These are phyloP conservation scores for Bidens hawaiensis DNA, from an alignment of 140 eudicot genomes.

Conservation along the genomic window DNA sequence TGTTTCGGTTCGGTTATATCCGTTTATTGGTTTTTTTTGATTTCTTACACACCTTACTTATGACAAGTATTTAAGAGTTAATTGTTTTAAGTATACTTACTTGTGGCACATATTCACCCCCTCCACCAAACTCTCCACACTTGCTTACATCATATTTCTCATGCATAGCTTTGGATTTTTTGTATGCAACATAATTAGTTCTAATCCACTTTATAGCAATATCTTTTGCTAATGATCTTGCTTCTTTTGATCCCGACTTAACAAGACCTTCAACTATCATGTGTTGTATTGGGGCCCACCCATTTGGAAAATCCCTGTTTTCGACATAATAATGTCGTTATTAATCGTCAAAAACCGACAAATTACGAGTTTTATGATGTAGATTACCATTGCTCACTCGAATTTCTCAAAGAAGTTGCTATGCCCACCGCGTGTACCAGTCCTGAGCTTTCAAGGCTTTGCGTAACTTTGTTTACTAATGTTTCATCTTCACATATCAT, in stretches of 20 bases:
- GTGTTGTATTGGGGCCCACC: slow-evolving; percentile 96
- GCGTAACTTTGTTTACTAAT: slow-evolving; percentile 50
- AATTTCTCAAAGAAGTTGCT: slow-evolving; percentile 76
- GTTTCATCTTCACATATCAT: slow-evolving; percentile 31
- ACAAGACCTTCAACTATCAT: slow-evolving; percentile 82
- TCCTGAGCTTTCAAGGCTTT: slow-evolving; percentile 68
- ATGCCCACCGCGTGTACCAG: slow-evolving; percentile 65
- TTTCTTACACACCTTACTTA: background rate
- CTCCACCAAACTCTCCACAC: slow-evolving; percentile 84
- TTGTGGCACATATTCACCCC: slow-evolving; percentile 93
- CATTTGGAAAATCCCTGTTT: slow-evolving; percentile 95
- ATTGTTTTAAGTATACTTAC: slow-evolving; percentile 41
- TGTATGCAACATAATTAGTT: slow-evolving; percentile 67
- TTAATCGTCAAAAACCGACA: background rate
- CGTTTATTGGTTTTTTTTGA: no score
- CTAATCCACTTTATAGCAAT: slow-evolving; percentile 77
- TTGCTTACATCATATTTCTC: slow-evolving; percentile 82
- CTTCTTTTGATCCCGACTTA: slow-evolving; percentile 56
- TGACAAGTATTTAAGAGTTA: background rate
- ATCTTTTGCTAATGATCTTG: slow-evolving; percentile 58
- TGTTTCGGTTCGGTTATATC: no score
- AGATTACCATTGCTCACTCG: slow-evolving; percentile 83
- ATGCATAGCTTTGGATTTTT: slow-evolving; percentile 59
- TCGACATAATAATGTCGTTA: background rate
- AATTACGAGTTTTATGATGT: background rate